phyloP scores from a whole-genome alignment of 2,329 filamentous ascomycete genomes.

The Nigrospora sphaerica region DNA sequence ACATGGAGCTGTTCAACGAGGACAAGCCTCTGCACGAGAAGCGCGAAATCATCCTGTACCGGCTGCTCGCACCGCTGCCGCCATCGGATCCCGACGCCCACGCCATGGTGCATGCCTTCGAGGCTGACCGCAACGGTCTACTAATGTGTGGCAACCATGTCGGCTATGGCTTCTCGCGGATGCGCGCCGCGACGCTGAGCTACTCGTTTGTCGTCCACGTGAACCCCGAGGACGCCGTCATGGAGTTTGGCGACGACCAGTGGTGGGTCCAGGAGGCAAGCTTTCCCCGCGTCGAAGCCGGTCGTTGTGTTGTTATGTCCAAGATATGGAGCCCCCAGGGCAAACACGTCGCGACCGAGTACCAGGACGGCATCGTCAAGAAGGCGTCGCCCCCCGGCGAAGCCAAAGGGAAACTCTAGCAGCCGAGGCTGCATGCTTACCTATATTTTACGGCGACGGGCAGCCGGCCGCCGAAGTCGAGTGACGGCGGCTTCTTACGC shows the following conservation, averaged over 20 bases:
- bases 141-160: conserved; percentile 43
- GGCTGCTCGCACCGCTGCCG: conserved; percentile 35
- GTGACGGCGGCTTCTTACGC: no score
- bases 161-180: conserved; percentile 35
- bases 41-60: conserved; percentile 42
- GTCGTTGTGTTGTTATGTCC: conserved; percentile 38
- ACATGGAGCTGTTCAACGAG: conserved; percentile 39
- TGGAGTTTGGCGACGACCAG: conserved; percentile 28
- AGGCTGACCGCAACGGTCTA: conserved; percentile 46
- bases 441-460: no score
- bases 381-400: conserved; percentile 16
- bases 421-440: background rate
- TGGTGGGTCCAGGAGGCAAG: conserved; percentile 50
- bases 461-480: no score
- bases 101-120: conserved; percentile 41
- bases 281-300: conserved; percentile 39
- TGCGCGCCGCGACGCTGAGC: conserved; percentile 36
- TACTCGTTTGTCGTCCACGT: conserved; percentile 47
- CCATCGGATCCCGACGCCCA: conserved; percentile 34
- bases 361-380: conserved; percentile 42
- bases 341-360: conserved; percentile 45
- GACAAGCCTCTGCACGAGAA: conserved; percentile 33
- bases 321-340: conserved; percentile 48
- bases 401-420: conserved; percentile 15
- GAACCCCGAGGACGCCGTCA: conserved; percentile 38